These are phyloP conservation scores for Cutaneotrichosporon mucoides DNA, from an alignment of 1,284 basidiomycete species.

Conservation along the genomic window DNA sequence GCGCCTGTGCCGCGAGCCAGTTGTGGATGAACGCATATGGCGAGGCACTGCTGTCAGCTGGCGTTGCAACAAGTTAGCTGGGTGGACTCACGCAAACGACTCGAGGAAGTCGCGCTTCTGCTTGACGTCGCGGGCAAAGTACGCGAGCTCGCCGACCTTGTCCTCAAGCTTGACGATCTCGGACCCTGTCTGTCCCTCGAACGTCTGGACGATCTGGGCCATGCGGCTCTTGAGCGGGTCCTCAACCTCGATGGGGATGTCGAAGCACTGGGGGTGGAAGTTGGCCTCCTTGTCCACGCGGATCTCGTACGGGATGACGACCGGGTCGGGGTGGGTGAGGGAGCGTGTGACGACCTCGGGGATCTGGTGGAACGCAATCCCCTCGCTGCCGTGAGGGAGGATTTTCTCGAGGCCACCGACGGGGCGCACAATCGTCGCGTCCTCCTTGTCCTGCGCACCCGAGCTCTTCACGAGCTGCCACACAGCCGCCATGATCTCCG, in stretches of 20 bases:
- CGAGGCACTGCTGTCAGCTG: conserved; percentile 25
- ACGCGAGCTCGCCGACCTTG: conserved; percentile 73
- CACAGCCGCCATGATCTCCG: conserved; percentile 74
- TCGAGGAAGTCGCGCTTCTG: conserved; percentile 81
- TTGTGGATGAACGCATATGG: conserved; percentile 69
- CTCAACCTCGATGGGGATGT: conserved; percentile 85
- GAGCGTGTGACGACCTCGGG: conserved; percentile 81
- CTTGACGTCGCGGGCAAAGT: conserved; percentile 78
- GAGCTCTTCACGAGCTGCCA: conserved; percentile 92
- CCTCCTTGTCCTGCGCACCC: conserved; percentile 83
- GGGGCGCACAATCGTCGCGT: conserved; percentile 70
- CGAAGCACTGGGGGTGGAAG: conserved; percentile 62
- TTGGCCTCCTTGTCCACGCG: conserved; percentile 45
- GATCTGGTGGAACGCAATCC: conserved; percentile 72
- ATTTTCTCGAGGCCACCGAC: conserved; percentile 66
- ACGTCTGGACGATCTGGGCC: conserved; percentile 64
- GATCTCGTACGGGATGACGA: conserved; percentile 68
- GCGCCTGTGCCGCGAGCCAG: conserved; percentile 85
- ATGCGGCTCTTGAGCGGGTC: conserved; percentile 76
- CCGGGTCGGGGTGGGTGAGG: conserved; percentile 72
- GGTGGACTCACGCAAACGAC: conserved; percentile 60
- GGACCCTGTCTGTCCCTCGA: conserved; percentile 62
- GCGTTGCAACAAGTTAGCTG: not conserved
- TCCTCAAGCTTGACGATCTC: conserved; percentile 77
- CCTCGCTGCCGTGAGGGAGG: conserved; percentile 54